Evolutionary conservation across 2,329 filamentous ascomycete genomes (phyloP), one percentile per base, ranked within the genome.

Genomic region (Monosporascus sp.): DNA sequence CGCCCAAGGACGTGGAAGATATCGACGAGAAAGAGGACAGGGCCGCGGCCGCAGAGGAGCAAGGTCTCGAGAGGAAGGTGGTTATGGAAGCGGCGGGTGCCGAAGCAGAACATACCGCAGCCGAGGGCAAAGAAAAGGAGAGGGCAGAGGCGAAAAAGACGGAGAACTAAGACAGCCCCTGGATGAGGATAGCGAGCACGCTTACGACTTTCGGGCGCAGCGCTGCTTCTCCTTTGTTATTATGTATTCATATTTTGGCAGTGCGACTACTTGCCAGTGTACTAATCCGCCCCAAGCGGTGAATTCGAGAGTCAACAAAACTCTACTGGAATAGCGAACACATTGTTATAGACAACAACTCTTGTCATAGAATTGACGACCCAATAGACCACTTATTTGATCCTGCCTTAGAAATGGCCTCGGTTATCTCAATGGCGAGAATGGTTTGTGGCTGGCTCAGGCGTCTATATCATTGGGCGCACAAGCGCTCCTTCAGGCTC

Each of bases 11-110:
- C 64, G 84, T 85, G 31, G 90, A 96, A 57, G 83, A 97, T 68
- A 97, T 97, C 63, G 93, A 97, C 65, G 94, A 97, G 71, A 91
- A 93, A 75, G 90, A 96, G 60, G 88, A 90, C 68, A 81, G 85
- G 55, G 71, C 78, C 52, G 68, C 75, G 25, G 69, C 75, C 2
- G 81, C 83, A 7, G 75, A 78, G 27, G 73, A 75, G 38, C 71
- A 73, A 52, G 75, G 70, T 38, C 65, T 75, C 14, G 72, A 77
- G 53, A 75, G 76, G 62, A 73, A 71, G 49, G 76, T 80, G 58
- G 77, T 76, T 6, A 67, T 66, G 54, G 82, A 84, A 64, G 81
- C 82, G 53, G 68, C 76, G 3, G 78, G 78, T 48, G 79, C 81
- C 1, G 80, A 84, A 69, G 73, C 73, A 3, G 71, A 71, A 37